Conservation (phyloP, 441 rosid species). For the Macaranga tanarius region DNA sequence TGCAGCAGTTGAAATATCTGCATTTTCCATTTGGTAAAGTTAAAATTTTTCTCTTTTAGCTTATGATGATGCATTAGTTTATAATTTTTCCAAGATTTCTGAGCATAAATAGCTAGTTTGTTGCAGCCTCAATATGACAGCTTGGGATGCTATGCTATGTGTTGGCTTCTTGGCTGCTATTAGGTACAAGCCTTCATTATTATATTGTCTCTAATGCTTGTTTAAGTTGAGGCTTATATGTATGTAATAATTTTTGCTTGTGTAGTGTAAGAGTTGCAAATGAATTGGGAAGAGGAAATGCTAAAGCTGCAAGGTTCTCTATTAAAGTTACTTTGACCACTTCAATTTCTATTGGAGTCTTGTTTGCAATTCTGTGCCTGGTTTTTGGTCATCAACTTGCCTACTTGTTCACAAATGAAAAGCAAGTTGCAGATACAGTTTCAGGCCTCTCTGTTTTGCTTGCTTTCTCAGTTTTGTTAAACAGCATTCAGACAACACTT, state of each 20-base stretch:
- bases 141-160: constrained; percentile 52
- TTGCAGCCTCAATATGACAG: constrained; percentile 47
- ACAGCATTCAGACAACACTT: constrained; percentile 57
- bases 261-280: constrained; percentile 69
- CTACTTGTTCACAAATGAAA: constrained; percentile 43
- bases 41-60: background rate
- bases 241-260: background rate
- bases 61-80: background rate
- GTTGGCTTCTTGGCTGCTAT: constrained; percentile 61
- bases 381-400: constrained; percentile 41
- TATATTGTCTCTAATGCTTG: too few species aligned
- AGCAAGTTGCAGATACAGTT: constrained; percentile 43
- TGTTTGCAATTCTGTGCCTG: constrained; percentile 43
- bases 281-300: constrained; percentile 67
- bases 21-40: constrained; percentile 63
- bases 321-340: constrained; percentile 45
- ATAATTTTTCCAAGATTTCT: too few species aligned
- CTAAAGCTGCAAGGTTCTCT: constrained; percentile 49
- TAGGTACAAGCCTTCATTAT: constrained; percentile 35
- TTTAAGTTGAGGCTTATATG: too few species aligned
- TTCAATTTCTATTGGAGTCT: constrained; percentile 39
- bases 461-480: constrained; percentile 55
- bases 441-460: constrained; percentile 50
- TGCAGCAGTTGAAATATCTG: constrained; percentile 44
- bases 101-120: background rate